These are phyloP conservation scores for Waltiozyma solani DNA, from an alignment of 1,139 yeast genomes.

Conservation along the genomic window DNA sequence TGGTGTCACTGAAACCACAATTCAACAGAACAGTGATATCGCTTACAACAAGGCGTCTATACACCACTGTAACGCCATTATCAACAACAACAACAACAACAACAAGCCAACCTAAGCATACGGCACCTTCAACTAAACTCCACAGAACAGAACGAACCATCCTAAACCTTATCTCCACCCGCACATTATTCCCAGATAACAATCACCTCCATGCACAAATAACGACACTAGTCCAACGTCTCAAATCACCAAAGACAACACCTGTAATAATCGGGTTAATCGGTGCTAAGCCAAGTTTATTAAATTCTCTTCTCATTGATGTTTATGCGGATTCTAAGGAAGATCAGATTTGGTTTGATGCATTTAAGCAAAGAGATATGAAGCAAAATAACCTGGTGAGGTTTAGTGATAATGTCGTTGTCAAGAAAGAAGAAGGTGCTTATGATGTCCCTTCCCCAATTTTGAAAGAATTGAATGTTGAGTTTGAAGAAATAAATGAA, in stretches of 20 bases:
- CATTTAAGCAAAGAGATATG: conserved; percentile 7
- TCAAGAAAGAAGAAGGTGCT: conserved; percentile 3
- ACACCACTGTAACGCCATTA: no score
- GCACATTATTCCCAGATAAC: background rate
- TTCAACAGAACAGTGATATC: no score
- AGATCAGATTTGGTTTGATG: conserved; percentile 17
- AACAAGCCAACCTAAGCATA: no score
- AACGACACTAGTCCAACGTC: background rate
- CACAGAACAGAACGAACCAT: background rate
- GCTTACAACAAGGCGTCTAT: no score
- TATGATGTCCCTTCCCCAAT: conserved; percentile 16
- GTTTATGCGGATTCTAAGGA: conserved; percentile 12
- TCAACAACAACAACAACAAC: no score
- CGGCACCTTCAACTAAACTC: no score
- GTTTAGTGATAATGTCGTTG: conserved; percentile 1
- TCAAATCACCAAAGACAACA: conserved; percentile 7
- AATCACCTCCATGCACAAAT: conserved; percentile 4
- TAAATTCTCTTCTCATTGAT: conserved; percentile 16
- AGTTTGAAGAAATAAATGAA: conserved; percentile 17
- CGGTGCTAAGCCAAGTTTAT: conserved; percentile 11
- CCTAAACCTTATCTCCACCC: background rate
- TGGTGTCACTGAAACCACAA: no score
- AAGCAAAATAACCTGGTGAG: conserved; percentile 4
- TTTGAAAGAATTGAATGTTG: conserved; percentile 14
- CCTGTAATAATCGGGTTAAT: conserved; percentile 16